Conservation (phyloP, 2,329 filamentous ascomycete genomes). For the Ambrosiella beaveri region DNA sequence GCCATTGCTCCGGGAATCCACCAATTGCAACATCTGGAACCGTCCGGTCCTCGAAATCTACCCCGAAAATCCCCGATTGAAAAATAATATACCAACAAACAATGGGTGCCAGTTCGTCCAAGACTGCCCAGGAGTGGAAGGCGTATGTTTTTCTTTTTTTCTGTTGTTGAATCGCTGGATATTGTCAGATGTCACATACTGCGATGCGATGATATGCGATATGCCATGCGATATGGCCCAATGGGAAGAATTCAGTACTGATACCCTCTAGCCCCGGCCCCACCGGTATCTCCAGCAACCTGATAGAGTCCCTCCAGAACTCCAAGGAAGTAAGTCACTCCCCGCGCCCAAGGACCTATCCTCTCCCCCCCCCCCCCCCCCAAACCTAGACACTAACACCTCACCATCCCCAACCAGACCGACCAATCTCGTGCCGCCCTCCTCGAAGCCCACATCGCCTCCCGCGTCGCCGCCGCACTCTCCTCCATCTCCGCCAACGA, state of each 20-base stretch:
- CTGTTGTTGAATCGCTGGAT: background rate
- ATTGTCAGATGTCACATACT: no score
- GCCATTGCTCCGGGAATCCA: background rate
- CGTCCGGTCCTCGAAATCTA: background rate
- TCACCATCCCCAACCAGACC: constrained; percentile 37
- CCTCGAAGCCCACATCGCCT: constrained; percentile 74
- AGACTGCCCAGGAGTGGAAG: constrained; percentile 28
- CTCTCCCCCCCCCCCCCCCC: background rate
- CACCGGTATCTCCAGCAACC: constrained; percentile 53
- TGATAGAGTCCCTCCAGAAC: constrained; percentile 67
- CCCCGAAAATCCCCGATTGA: background rate
- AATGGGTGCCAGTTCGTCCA: constrained; percentile 14
- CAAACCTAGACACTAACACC: background rate
- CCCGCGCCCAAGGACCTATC: background rate
- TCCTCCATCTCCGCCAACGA: constrained; percentile 59
- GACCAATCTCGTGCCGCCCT: constrained; percentile 72
- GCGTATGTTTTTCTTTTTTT: constrained; percentile 26
- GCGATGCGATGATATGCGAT: background rate
- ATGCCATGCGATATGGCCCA: background rate
- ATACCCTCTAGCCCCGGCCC: constrained; percentile 22
- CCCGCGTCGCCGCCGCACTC: constrained; percentile 72
- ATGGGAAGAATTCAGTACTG: background rate
- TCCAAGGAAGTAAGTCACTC: constrained; percentile 56
- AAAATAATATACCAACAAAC: background rate
- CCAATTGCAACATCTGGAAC: background rate